A percentile compares a stretch with the other conserved stretches of the same genome.
These are phyloP conservation scores for Alternaria rosae DNA, from an alignment of 2,329 filamentous ascomycete genomes.

Conservation along the genomic window DNA sequence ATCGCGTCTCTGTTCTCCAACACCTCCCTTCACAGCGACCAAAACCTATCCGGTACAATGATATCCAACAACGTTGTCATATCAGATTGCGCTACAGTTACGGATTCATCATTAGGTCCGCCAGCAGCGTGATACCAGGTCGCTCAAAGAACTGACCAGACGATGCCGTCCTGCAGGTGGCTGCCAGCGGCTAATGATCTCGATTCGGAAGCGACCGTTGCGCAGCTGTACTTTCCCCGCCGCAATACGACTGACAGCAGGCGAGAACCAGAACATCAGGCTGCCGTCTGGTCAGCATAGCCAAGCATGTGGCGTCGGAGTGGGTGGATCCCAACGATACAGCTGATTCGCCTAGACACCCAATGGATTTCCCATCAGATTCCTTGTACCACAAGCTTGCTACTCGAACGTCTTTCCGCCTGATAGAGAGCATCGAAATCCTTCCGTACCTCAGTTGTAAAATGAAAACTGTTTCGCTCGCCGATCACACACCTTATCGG, in stretches of 20 bases:
- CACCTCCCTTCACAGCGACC: background rate
- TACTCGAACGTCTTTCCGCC: background rate
- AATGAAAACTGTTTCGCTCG: background rate
- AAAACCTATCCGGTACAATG: background rate
- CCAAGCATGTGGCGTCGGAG: background rate
- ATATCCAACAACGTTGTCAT: no score
- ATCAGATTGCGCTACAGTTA: no score
- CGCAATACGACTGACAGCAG: background rate
- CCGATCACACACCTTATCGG: background rate
- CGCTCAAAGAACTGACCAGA: background rate
- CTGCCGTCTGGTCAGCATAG: background rate
- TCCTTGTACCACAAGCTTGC: background rate
- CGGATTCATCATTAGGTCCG: background rate
- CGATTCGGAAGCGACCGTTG: background rate
- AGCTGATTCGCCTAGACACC: background rate
- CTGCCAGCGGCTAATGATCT: background rate
- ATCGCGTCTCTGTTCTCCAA: background rate
- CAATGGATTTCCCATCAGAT: background rate
- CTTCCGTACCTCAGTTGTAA: background rate
- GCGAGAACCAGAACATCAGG: background rate
- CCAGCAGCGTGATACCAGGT: background rate
- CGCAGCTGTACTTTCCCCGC: background rate
- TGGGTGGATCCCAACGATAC: background rate
- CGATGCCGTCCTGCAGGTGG: background rate
- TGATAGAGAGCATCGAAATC: rapidly evolving